Conservation (phyloP, 177 flowering plant genomes). For the Vitis hybrid region DNA sequence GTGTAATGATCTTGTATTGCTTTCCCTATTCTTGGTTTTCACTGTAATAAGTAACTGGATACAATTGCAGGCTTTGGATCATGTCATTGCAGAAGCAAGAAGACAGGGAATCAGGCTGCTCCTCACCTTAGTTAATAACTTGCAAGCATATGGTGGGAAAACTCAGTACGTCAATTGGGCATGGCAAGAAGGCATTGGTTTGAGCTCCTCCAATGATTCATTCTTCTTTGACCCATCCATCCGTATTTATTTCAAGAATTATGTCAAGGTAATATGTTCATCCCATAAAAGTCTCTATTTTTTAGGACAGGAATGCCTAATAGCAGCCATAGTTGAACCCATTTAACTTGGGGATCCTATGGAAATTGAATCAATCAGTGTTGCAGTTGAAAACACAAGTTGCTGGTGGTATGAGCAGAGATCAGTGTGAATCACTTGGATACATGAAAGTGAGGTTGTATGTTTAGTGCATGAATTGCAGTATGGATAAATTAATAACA, state of each 20-base stretch:
- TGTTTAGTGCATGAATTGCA: not conserved
- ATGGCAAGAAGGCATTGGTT: constrained; percentile 79
- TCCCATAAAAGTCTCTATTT: not conserved
- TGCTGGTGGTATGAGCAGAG: not conserved
- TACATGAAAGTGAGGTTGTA: not conserved
- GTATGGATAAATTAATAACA: not conserved
- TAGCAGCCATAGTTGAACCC: not conserved
- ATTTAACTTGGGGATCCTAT: not conserved
- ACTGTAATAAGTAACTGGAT: not conserved
- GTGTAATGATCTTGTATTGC: not conserved
- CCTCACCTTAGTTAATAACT: constrained; percentile 86
- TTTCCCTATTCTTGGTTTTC: not conserved
- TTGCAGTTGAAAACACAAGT: not conserved
- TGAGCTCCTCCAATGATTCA: constrained; percentile 93
- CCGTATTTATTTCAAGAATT: constrained; percentile 75
- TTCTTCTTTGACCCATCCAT: constrained; percentile 93
- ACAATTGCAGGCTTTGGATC: constrained; percentile 72
- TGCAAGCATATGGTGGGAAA: constrained; percentile 96
- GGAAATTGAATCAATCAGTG: not conserved
- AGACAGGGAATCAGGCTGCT: constrained; percentile 67
- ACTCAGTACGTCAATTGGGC: constrained; percentile 98
- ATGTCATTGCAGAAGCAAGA: constrained; percentile 88
- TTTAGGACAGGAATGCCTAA: not conserved
- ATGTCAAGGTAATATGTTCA: constrained; percentile 56
- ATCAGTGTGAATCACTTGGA: not conserved